A percentile compares a stretch with the other conserved stretches of the same genome.
Conservation (phyloP, 148 eudicot species). For the Nyssa sinensis region DNA sequence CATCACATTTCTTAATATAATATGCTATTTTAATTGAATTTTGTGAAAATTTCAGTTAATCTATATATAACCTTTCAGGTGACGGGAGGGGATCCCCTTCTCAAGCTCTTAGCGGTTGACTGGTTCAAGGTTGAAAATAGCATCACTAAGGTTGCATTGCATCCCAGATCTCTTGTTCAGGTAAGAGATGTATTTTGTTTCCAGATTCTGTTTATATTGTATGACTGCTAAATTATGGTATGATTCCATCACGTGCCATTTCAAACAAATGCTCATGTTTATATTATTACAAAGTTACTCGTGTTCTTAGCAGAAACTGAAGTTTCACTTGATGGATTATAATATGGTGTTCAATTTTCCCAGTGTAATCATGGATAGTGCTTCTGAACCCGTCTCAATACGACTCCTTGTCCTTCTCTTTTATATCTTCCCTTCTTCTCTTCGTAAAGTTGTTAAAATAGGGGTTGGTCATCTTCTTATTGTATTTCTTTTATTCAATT, state of each 20-base stretch:
- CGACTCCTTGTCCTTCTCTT: no score
- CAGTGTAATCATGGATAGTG: no score
- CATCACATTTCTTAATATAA: no score
- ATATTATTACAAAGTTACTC: constrained; percentile 1
- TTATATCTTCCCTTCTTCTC: no score
- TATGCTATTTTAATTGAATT: not conserved
- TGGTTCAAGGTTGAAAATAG: constrained; percentile 85
- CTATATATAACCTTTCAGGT: constrained; percentile 48
- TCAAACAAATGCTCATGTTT: not conserved
- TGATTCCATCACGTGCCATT: not conserved
- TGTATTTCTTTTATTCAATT: no score
- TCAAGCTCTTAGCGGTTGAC: constrained; percentile 92
- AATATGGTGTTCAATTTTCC: no score
- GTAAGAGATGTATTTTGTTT: constrained; percentile 29
- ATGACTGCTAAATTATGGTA: not conserved
- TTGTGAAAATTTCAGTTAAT: not conserved
- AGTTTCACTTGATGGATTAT: not conserved
- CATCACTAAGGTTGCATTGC: constrained; percentile 72
- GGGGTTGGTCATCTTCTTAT: no score
- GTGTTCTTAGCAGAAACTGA: not conserved
- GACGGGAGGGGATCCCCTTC: constrained; percentile 89
- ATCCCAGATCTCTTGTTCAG: constrained; percentile 81
- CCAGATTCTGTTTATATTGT: not conserved
- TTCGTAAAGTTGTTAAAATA: no score
- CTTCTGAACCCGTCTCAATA: no score